Percentiles rank a stretch among this genome's conserved stretches.
phyloP scores from a whole-genome alignment of 228 moss, liverwort and hornwort species.

The Sphagnum fallax region DNA sequence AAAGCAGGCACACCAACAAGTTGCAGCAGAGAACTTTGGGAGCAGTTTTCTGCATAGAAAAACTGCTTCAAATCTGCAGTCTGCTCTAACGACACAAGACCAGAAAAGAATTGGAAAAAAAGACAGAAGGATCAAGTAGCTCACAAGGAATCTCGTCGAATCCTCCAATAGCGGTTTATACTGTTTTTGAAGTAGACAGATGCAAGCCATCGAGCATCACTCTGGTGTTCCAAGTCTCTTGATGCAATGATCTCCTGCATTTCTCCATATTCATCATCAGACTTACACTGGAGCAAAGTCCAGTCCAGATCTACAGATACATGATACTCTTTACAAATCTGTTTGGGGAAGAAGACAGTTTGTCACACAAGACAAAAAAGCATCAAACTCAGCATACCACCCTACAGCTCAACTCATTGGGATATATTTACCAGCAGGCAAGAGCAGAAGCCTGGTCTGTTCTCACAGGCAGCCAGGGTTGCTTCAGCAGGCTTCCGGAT shows the following conservation, averaged over 20 bases:
- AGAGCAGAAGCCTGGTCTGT: constrained; percentile 96
- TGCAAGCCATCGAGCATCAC: constrained; percentile 94
- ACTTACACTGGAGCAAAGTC: no score
- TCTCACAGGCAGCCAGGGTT: constrained; percentile 83
- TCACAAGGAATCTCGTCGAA: constrained; percentile 92
- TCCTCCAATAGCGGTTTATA: constrained; percentile 97
- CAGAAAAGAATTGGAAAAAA: no score
- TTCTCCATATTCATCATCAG: constrained; percentile 7
- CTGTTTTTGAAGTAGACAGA: constrained; percentile 99
- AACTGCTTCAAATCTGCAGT: neutral
- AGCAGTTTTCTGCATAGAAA: neutral
- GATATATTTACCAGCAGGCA: constrained; percentile 80
- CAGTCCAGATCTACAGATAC: no score
- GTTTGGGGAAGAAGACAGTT: no score
- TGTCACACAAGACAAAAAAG: no score
- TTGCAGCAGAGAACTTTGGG: neutral
- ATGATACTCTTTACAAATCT: no score
- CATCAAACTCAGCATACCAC: neutral
- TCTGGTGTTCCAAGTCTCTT: constrained; percentile 93
- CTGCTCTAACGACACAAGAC: no score
- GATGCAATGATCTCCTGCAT: constrained; percentile 96
- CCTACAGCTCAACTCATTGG: neutral
- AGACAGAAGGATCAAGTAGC: constrained; percentile 14
- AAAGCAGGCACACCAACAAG: no score
- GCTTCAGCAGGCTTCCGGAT: constrained; percentile 92